A percentile compares a stretch with the other conserved stretches of the same genome.
Evolutionary conservation across 371 early-diverging fungal genomes (phyloP).

Genomic region (Synchytrium microbalum): DNA sequence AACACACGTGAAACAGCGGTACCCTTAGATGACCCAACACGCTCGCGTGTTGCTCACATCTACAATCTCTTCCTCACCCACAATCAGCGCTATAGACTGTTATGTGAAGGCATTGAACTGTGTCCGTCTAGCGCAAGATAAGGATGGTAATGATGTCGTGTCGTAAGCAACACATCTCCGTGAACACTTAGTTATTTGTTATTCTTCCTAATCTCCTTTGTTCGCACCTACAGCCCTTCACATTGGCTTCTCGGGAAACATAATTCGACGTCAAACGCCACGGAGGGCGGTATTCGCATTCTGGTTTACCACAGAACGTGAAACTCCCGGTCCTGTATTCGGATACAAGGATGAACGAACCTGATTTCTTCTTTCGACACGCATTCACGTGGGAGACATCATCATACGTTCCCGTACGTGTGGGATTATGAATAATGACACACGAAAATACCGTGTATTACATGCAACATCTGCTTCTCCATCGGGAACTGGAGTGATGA

Average conservation of each 20-base stretch:
- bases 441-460: too few relatives aligned
- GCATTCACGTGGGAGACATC: conserved; percentile 75
- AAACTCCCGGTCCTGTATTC: conserved; percentile 74
- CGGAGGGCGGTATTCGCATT: conserved; percentile 96
- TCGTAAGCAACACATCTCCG: neutral
- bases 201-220: too few relatives aligned
- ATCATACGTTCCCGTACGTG: conserved; percentile 76
- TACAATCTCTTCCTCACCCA: too few relatives aligned
- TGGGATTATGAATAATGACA: conserved; percentile 91
- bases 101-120: conserved; percentile 35
- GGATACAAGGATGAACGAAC: conserved; percentile 81
- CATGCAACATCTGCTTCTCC: too few relatives aligned
- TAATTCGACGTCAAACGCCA: conserved; percentile 88
- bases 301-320: conserved; percentile 66
- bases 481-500: too few relatives aligned
- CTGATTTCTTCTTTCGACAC: conserved; percentile 96
- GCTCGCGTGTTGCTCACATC: too few relatives aligned
- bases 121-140: conserved; percentile 77
- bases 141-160: conserved; percentile 78
- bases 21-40: too few relatives aligned
- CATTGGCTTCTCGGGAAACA: conserved; percentile 67
- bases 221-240: conserved; percentile 52
- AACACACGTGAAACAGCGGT: too few relatives aligned
- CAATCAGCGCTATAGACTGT: too few relatives aligned
- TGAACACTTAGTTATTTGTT: too few relatives aligned